Evolutionary conservation across 306 rosid species (phyloP), one percentile per base, ranked within the genome.

Genomic region (Adenanthera pavonina): DNA sequence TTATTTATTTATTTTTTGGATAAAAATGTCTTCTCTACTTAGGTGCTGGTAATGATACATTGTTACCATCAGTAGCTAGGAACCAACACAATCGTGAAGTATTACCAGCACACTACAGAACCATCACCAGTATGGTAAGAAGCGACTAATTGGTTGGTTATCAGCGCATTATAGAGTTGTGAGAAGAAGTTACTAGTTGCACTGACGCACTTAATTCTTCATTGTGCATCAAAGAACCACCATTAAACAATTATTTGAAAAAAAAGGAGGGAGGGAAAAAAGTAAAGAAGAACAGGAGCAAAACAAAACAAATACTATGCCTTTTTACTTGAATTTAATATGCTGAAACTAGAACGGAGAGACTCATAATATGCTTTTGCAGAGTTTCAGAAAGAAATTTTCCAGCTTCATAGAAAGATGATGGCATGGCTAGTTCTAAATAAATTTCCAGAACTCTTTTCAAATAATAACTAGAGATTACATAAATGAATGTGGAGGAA

Each of bases 401-500:
- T 69, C 43, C 38, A 40, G 64, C 6, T 25, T 44, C 78, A 78
- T 25, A 40, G 56, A 77, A 65, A 30, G 67, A 41, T 36, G 36
- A 38, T 35, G 57, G 44, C 14, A 71, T 30, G 53, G 54, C 41
- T 36, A 57, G 44, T 79, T 10, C 44, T 59, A 47, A 33, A 65
- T 64, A 38, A 35, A 54, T 60, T 34, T 69, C 20, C 3, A 40
- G 40, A 52, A 16, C 36, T 64, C 47, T 46, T 65, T 48, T 46
- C 49, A 73, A 53, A 12, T 74, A 47, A 67, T 14, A 59, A 70
- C 72, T 6, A 44, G 38, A 53, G 16, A 60, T 3, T 40, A 40
- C 10, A 43, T 19, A 75, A 75, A 74, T 33, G 56, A 54, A 56
- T 47, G 68, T 25, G 30, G 54, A 80, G 67, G 6, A 72, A 57